Percentiles rank a stretch among this genome's conserved stretches.
Evolutionary conservation across 176 grass and related monocot genomes (phyloP).

Genomic region (Poa annua): DNA sequence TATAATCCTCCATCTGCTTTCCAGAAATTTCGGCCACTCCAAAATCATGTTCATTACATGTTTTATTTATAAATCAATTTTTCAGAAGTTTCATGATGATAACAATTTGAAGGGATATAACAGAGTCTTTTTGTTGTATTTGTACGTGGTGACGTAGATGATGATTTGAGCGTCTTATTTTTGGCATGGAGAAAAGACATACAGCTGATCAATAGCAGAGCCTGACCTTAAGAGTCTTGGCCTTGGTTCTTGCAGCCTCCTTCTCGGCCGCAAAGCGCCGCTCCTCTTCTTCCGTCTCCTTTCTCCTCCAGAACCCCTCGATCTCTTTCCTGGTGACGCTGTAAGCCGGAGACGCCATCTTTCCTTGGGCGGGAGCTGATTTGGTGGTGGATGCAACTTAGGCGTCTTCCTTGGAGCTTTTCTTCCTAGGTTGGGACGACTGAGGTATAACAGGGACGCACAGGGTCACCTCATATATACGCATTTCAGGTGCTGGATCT

Average conservation of each 20-base stretch:
- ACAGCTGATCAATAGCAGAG: background rate
- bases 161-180: background rate
- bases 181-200: background rate
- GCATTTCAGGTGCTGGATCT: background rate
- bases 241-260: slow-evolving; percentile 67
- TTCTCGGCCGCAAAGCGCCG: slow-evolving; percentile 71
- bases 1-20: slow-evolving; percentile 75
- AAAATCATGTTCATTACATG: background rate
- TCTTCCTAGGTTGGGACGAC: slow-evolving; percentile 7
- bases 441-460: background rate
- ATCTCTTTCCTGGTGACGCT: slow-evolving; percentile 84
- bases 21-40: background rate
- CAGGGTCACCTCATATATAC: slow-evolving; percentile 39
- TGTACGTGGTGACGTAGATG: background rate
- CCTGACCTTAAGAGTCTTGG: slow-evolving; percentile 51
- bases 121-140: background rate
- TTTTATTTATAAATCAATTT: background rate
- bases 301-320: slow-evolving; percentile 73
- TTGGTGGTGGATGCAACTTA: background rate
- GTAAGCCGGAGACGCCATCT: slow-evolving; percentile 43
- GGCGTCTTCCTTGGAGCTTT: background rate
- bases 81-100: background rate
- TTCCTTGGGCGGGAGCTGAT: background rate
- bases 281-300: slow-evolving; percentile 67
- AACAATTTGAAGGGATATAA: background rate